Conservation (phyloP, 495 filamentous ascomycete species). For the Aspergillus biplanus region DNA sequence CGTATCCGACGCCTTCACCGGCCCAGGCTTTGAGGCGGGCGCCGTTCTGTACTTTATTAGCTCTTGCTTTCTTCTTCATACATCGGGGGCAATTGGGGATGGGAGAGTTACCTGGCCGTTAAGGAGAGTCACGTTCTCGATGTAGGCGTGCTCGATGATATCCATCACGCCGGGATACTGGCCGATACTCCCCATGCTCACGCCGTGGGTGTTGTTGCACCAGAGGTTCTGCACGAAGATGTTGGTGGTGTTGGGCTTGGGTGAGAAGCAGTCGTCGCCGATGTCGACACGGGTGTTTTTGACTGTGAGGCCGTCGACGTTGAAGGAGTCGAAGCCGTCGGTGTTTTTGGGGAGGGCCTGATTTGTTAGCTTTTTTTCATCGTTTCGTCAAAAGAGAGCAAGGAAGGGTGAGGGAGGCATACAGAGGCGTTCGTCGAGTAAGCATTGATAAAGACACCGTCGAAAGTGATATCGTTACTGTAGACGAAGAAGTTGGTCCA, state of each 20-base stretch:
- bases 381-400: background rate
- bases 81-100: background rate
- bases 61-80: background rate
- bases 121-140: conserved; percentile 59
- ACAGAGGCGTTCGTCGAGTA: conserved; percentile 54
- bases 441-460: conserved; percentile 57
- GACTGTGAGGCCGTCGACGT: conserved; percentile 51
- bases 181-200: conserved; percentile 61
- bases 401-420: background rate
- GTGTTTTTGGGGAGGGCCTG: conserved; percentile 57
- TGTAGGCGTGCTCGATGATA: conserved; percentile 56
- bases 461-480: conserved; percentile 55
- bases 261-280: conserved; percentile 63
- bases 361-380: too few relatives aligned
- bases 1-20: conserved; percentile 56
- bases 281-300: conserved; percentile 55
- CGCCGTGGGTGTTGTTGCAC: conserved; percentile 62
- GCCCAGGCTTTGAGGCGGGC: conserved; percentile 61
- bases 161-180: conserved; percentile 57
- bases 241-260: conserved; percentile 61
- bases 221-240: conserved; percentile 60
- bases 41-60: conserved; percentile 45
- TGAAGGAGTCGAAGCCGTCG: conserved; percentile 61
- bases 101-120: conserved; percentile 46
- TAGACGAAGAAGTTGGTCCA: conserved; percentile 63